Conservation (phyloP, 2,329 filamentous ascomycete species). For the Trichoderma hamatum region DNA sequence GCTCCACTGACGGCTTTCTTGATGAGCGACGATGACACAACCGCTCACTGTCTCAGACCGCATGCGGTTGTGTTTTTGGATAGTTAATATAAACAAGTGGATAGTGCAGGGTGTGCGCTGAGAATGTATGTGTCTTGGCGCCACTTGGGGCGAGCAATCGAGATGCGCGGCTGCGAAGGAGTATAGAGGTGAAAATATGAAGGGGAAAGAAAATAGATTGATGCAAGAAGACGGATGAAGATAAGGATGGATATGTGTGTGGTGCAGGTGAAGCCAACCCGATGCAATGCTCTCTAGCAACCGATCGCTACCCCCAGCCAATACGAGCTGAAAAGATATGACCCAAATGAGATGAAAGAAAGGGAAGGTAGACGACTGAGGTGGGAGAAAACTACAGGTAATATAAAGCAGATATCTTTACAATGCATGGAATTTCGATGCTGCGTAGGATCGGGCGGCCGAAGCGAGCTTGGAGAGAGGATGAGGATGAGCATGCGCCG, state of each 20-base stretch:
- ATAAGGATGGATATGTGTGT: background rate
- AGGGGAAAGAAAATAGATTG: background rate
- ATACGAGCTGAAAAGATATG: background rate
- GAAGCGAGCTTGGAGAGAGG: background rate
- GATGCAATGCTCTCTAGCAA: background rate
- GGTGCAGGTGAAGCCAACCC: background rate
- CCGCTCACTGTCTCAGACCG: slow-evolving; percentile 22
- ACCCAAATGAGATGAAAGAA: background rate
- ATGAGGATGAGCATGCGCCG: slow-evolving; percentile 8
- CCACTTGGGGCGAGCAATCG: slow-evolving; percentile 23
- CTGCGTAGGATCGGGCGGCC: slow-evolving; percentile 12
- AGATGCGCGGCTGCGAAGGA: slow-evolving; percentile 17
- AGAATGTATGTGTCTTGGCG: slow-evolving; percentile 16
- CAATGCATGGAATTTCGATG: background rate
- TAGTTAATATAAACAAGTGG: slow-evolving; percentile 25
- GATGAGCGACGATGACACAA: slow-evolving; percentile 26
- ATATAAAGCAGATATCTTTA: background rate
- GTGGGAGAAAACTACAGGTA: background rate
- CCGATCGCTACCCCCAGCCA: background rate
- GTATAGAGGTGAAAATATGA: background rate
- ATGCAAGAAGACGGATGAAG: background rate
- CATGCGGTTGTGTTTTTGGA: slow-evolving; percentile 8
- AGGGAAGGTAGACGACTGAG: background rate
- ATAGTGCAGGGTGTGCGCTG: slow-evolving; percentile 16
- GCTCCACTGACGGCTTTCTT: slow-evolving; percentile 22